These are phyloP conservation scores for Peniophora sp. DNA, from an alignment of 1,284 basidiomycete species.

Conservation along the genomic window DNA sequence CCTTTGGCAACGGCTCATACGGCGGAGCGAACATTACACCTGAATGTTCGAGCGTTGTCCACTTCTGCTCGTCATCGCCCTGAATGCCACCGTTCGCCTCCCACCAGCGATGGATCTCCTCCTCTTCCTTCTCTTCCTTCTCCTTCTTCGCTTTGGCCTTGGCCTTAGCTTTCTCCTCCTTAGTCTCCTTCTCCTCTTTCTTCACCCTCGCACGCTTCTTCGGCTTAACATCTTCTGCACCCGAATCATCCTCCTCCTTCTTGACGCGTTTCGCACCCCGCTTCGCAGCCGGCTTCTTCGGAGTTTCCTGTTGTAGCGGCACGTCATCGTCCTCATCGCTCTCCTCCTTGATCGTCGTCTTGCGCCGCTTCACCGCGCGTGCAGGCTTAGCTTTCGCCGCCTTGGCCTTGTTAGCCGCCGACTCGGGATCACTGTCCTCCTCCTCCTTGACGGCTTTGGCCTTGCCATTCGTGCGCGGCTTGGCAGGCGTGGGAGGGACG, in stretches of 20 bases:
- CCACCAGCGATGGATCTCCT: constrained; percentile 83
- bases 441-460: constrained; percentile 50
- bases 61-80: constrained; percentile 78
- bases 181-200: constrained; percentile 21
- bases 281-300: constrained; percentile 17
- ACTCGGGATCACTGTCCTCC: constrained; percentile 26
- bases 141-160: constrained; percentile 29
- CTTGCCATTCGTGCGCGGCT: not conserved
- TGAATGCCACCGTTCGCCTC: constrained; percentile 37
- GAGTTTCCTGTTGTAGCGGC: not conserved
- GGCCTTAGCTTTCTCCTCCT: constrained; percentile 22
- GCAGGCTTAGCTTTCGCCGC: constrained; percentile 33
- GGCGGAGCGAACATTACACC: constrained; percentile 96
- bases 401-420: constrained; percentile 29
- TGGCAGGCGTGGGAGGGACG: constrained; percentile 25
- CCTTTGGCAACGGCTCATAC: constrained; percentile 78
- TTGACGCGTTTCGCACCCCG: constrained; percentile 25
- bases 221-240: constrained; percentile 19
- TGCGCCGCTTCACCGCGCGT: constrained; percentile 38
- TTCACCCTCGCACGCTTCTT: constrained; percentile 29
- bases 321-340: constrained; percentile 41
- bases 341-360: constrained; percentile 38
- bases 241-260: constrained; percentile 22
- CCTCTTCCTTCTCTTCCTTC: constrained; percentile 48
- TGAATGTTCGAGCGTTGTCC: constrained; percentile 89